These are phyloP conservation scores for Fomitopsis schrenkii DNA, from an alignment of 1,284 basidiomycete species.

Conservation along the genomic window DNA sequence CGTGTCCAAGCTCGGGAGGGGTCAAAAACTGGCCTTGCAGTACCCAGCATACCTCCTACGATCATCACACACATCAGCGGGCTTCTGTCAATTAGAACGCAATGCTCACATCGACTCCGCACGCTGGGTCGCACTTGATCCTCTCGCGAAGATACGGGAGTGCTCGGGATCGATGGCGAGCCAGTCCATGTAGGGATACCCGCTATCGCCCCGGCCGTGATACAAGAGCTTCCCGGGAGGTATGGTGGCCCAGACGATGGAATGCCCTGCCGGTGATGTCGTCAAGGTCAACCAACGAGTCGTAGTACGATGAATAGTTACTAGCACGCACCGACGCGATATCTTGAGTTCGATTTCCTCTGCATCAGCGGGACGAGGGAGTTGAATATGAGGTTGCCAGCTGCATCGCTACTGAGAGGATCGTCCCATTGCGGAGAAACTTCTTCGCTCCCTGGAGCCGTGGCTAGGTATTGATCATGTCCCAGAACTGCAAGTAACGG, in stretches of 20 bases:
- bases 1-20: neutral
- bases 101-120: neutral
- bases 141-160: too few species aligned
- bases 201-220: neutral
- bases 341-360: neutral
- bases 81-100: too few species aligned
- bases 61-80: neutral
- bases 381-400: neutral
- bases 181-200: slow-evolving; percentile 1
- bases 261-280: neutral
- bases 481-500: neutral
- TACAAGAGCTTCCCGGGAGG: neutral
- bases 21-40: neutral
- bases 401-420: neutral
- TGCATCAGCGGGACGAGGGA: neutral
- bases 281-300: neutral
- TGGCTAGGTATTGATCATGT: neutral
- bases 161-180: neutral
- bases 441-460: neutral
- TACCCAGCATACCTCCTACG: neutral
- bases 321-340: neutral
- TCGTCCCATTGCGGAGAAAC: neutral
- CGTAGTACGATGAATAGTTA: neutral
- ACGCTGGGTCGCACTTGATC: neutral
- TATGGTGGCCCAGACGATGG: neutral